Base-by-base conservation (phyloP, 148 eudicot species). In the Rheum nobile region DNA sequence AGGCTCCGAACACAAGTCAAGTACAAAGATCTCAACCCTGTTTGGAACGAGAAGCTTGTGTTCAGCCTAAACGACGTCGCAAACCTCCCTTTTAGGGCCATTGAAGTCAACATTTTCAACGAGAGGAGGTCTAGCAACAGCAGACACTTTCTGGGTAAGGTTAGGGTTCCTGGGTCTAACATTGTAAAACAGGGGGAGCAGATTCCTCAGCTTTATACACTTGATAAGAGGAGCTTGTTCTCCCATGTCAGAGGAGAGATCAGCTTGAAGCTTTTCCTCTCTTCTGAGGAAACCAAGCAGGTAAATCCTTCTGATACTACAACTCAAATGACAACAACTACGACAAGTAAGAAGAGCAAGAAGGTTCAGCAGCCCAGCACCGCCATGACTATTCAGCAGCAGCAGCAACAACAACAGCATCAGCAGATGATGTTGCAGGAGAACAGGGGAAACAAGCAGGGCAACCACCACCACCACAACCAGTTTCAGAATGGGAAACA, bases 11-110 rank as follows among this genome's bases (percentile, higher is more conserved):
- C 98, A 0, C 88, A 89, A 67, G 97, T 93, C 4, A 89, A 89
- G 43, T 75, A 59, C 75, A 84, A 84, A 29, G 92, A 91, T 69
- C 68, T 93, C 0, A 91, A 93, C 92, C 98, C 98, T 0, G 85
- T 89, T 3, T 93, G 98, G 98, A 93, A 93, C 74, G 91, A 93
- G 71, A 91, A 91, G 78, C 92, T 93, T 7, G 82, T 93, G 1
- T 93, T 93, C 76, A 81, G 78, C 32, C 77, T 93, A 0, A 84
- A 77, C 63, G 87, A 91, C 65, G 83, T 79, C 11, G 89, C 89
- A 0, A 89, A 93, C 38, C 82, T 93, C 2, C 98, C 97, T 17
- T 93, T 91, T 77, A 68, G 86, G 2, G 85, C 89, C 13, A 57
- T 93, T 0, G 98, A 93, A 19, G 86, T 86, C 6, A 89, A 86